A percentile compares a stretch with the other conserved stretches of the same genome.
Evolutionary conservation across 78 protist genomes (phyloP).

Genomic region (Mastigamoeba balamuthi): DNA sequence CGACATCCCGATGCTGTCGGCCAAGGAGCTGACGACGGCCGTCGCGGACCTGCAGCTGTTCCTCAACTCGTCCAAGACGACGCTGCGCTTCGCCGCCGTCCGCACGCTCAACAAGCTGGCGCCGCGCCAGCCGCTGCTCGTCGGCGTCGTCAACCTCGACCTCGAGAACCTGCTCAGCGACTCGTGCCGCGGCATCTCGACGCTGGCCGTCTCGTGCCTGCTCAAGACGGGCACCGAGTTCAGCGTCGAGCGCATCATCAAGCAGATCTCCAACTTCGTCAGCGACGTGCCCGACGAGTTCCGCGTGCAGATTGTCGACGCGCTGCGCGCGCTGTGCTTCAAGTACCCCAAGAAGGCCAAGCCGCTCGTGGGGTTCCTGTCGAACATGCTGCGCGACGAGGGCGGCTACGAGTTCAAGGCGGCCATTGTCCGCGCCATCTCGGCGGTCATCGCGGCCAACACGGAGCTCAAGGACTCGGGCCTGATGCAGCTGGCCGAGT

Average conservation of each 20-base stretch:
- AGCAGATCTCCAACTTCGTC: conserved; percentile 84
- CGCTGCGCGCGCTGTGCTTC: background rate
- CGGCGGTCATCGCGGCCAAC: conserved; percentile 41
- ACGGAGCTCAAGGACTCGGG: conserved; percentile 77
- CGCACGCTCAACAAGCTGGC: conserved; percentile 79
- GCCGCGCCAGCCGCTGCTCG: conserved; percentile 71
- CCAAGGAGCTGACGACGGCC: conserved; percentile 75
- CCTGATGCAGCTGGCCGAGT: conserved; percentile 86
- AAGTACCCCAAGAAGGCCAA: conserved; percentile 29
- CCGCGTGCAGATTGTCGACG: conserved; percentile 57
- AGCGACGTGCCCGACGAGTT: conserved; percentile 92
- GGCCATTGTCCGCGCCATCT: conserved; percentile 83
- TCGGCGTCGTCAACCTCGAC: conserved; percentile 71
- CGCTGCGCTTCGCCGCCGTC: conserved; percentile 89
- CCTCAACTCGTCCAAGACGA: conserved; percentile 73
- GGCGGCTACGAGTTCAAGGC: conserved; percentile 84
- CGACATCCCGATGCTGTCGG: conserved; percentile 46
- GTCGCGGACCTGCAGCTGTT: conserved; percentile 81
- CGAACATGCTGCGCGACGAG: conserved; percentile 60
- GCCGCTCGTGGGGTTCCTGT: conserved; percentile 25
- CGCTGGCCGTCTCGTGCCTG: conserved; percentile 95
- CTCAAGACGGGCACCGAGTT: conserved; percentile 71
- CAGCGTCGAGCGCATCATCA: conserved; percentile 86
- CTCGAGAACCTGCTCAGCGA: conserved; percentile 89
- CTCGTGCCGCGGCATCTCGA: conserved; percentile 88